Conservation (phyloP, 2,329 filamentous ascomycete genomes). For the Paecilomyces dactylethromorphus region DNA sequence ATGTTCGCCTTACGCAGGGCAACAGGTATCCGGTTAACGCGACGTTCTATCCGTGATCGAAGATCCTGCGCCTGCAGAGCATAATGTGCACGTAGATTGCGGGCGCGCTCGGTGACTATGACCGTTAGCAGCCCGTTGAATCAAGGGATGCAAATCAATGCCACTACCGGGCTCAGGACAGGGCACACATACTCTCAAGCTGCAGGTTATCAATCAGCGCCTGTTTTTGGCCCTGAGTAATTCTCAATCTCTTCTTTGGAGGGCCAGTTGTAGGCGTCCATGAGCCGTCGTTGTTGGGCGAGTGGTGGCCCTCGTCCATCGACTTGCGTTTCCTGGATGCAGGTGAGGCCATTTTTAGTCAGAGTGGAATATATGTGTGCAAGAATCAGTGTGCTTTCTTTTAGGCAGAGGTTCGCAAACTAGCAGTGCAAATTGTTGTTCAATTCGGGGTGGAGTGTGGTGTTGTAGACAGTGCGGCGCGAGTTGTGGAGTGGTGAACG, state of each 20-base stretch:
- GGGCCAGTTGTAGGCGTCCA: slow-evolving; percentile 49
- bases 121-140: slow-evolving; percentile 3
- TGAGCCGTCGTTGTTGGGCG: slow-evolving; percentile 42
- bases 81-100: slow-evolving; percentile 84
- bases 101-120: slow-evolving; percentile 71
- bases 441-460: not conserved
- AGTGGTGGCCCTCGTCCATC: slow-evolving; percentile 24
- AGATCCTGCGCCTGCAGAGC: slow-evolving; percentile 80
- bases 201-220: slow-evolving; percentile 83
- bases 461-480: not conserved
- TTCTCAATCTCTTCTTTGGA: slow-evolving; percentile 55
- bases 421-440: not conserved
- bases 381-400: not conserved
- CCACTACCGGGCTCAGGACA: slow-evolving; percentile 4
- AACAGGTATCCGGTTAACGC: slow-evolving; percentile 84
- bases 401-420: not conserved
- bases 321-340: slow-evolving; percentile 33
- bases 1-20: slow-evolving; percentile 73
- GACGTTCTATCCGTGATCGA: slow-evolving; percentile 79
- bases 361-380: not conserved
- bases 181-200: slow-evolving; percentile 64
- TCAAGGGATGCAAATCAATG: slow-evolving; percentile 9
- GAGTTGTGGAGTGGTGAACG: not conserved
- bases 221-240: slow-evolving; percentile 71
- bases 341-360: slow-evolving; percentile 29